Base-by-base conservation (phyloP, 805 yeast genomes). In the Yarrowia bubula region DNA sequence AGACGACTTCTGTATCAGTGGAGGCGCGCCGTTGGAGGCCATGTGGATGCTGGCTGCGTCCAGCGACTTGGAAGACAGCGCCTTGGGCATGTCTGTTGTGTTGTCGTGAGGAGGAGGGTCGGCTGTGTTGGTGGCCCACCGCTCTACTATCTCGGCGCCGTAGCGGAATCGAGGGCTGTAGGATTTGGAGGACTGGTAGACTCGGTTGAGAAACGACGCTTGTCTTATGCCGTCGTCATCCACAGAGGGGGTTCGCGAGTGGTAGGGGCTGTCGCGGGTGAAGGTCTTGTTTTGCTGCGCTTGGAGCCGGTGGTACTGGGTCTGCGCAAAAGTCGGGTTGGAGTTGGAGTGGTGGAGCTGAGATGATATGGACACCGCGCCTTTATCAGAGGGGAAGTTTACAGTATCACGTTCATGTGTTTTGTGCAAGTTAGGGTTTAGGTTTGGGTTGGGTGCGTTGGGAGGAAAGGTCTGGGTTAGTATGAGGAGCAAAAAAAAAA, bases 61-160 rank as follows among this genome's bases (percentile, higher is more conserved):
- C 64, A 58, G 51, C 46, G 61, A 55, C 47, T 55, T 55, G 18
- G 61, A 37, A 17, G 61, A 55, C 39, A 55, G 41, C 9, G 61
- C 61, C 38, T 55, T 55, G 51, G 64, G 64, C 64, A 58, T 58
- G 60, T 15, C 17, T 48, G 53, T 33, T 39, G n/a, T 32, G 18
- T 8, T 13, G 51, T 32, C 15, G 37, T 14, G 33, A 13, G 1
- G 50, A 5, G 1, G 33, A 7, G 4, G 50, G 4, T 22, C 17
- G 5, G 13, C 18, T 28, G 15, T 7, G 13, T 4, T 46, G 14
- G 51, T 31, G 50, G 42, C 39, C 65, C 64, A 58, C 43, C 65
- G 55, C 71, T 83, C 86, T 42, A 84, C 83, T 67, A 84, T 80
- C 39, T 81, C 88, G 1, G 87, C 88, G 18, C 86, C 87, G 73